Conservation (phyloP, 2,329 filamentous ascomycete genomes). For the Penicillium hesseltinei region DNA sequence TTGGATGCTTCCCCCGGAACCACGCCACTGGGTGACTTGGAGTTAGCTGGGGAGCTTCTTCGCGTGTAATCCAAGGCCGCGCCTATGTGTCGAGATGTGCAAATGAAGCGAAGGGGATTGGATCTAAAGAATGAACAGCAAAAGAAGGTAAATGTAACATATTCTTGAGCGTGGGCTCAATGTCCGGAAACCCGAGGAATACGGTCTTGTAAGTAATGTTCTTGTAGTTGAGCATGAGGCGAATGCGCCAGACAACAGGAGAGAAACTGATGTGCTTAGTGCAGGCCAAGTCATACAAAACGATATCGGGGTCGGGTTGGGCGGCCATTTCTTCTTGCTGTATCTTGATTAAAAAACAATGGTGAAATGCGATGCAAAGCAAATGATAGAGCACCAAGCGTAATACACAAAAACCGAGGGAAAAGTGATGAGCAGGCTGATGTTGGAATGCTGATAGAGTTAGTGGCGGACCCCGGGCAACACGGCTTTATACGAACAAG, state of each 20-base stretch:
- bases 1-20: constrained; percentile 22
- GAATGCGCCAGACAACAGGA: constrained; percentile 45
- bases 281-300: constrained; percentile 44
- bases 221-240: constrained; percentile 48
- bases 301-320: constrained; percentile 31
- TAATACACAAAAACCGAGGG: neutral
- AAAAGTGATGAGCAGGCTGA: neutral
- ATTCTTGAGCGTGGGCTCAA: constrained; percentile 44
- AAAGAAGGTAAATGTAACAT: constrained; percentile 18
- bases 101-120: neutral
- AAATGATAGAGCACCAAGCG: neutral
- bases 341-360: too few relatives aligned
- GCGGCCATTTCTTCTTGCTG: neutral
- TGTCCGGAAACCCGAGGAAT: constrained; percentile 47
- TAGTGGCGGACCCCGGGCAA: neutral
- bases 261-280: constrained; percentile 45
- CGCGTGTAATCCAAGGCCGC: neutral
- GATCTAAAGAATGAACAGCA: neutral
- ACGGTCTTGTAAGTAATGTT: constrained; percentile 41
- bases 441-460: neutral
- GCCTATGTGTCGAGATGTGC: neutral
- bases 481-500: neutral
- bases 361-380: neutral
- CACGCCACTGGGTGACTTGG: constrained; percentile 22
- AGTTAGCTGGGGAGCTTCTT: neutral